Conservation (phyloP, 257 asterid species). For the Ophiorrhiza pumila region DNA sequence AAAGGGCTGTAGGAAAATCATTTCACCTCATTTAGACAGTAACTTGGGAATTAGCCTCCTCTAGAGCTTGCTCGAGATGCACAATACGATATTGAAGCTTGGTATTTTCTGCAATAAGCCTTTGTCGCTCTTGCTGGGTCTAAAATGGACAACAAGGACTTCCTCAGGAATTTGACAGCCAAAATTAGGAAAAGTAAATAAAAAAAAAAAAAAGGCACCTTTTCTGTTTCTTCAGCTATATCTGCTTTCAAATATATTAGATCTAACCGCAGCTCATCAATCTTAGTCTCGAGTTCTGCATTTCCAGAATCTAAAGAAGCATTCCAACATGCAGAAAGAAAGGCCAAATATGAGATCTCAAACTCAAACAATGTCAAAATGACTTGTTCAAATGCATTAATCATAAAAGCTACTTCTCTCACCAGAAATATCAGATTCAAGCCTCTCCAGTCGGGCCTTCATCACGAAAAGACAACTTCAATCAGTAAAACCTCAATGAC, state of each 20-base stretch:
- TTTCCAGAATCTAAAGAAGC: slow-evolving; percentile 46
- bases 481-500: not conserved
- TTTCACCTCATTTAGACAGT: slow-evolving; percentile 42
- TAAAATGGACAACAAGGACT: slow-evolving; percentile 25
- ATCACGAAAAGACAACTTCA: slow-evolving; percentile 3
- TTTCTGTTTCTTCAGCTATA: slow-evolving; percentile 51
- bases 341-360: slow-evolving; percentile 1
- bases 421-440: slow-evolving; percentile 51
- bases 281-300: slow-evolving; percentile 41
- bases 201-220: slow-evolving; percentile 38
- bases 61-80: slow-evolving; percentile 65
- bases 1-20: not conserved
- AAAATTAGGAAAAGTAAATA: not conserved
- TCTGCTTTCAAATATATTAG: slow-evolving; percentile 44
- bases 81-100: slow-evolving; percentile 64
- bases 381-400: slow-evolving; percentile 9
- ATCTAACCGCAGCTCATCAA: slow-evolving; percentile 45
- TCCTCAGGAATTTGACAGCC: not conserved
- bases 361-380: not conserved
- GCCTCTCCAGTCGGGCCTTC: slow-evolving; percentile 69
- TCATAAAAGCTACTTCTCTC: slow-evolving; percentile 40
- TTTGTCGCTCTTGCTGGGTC: slow-evolving; percentile 52
- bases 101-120: slow-evolving; percentile 47
- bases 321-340: slow-evolving; percentile 11
- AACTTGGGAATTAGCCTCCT: slow-evolving; percentile 47